Evolutionary conservation across 495 filamentous ascomycete species (phyloP).

Genomic region (Terfezia boudieri): DNA sequence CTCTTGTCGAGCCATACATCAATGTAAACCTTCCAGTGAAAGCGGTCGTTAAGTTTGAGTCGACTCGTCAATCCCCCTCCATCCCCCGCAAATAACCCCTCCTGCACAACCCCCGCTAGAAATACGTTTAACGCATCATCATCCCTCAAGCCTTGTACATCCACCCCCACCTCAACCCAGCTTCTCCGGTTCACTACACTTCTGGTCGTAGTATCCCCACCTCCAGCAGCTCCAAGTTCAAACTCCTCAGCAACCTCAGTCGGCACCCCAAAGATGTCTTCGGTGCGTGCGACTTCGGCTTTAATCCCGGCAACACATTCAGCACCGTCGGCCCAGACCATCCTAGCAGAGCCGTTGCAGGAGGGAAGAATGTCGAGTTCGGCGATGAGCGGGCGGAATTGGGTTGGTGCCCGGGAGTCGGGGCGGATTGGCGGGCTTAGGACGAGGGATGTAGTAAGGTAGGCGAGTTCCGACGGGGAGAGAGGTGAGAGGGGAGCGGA

Average conservation of each 20-base stretch:
- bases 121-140: conserved; percentile 83
- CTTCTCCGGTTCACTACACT: background rate
- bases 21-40: conserved; percentile 90
- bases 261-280: background rate
- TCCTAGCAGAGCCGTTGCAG: conserved; percentile 74
- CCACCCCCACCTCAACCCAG: conserved; percentile 19
- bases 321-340: conserved; percentile 85
- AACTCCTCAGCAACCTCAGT: conserved; percentile 11
- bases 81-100: conserved; percentile 56
- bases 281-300: conserved; percentile 48
- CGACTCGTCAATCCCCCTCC: conserved; percentile 12
- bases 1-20: conserved; percentile 37
- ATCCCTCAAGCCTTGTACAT: conserved; percentile 43
- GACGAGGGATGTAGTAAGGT: conserved; percentile 72
- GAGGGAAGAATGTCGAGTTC: conserved; percentile 74
- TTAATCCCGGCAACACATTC: conserved; percentile 92
- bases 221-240: conserved; percentile 16
- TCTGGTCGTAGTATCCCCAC: conserved; percentile 9
- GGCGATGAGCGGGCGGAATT: conserved; percentile 77
- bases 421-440: conserved; percentile 65
- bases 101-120: conserved; percentile 63
- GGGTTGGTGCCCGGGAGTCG: conserved; percentile 56
- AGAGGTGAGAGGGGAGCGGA: conserved; percentile 25
- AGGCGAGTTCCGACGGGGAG: conserved; percentile 88
- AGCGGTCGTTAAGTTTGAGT: conserved; percentile 63